Conservation (phyloP, 352 stramenopile genomes). For the Elongisporangium anandrum region DNA sequence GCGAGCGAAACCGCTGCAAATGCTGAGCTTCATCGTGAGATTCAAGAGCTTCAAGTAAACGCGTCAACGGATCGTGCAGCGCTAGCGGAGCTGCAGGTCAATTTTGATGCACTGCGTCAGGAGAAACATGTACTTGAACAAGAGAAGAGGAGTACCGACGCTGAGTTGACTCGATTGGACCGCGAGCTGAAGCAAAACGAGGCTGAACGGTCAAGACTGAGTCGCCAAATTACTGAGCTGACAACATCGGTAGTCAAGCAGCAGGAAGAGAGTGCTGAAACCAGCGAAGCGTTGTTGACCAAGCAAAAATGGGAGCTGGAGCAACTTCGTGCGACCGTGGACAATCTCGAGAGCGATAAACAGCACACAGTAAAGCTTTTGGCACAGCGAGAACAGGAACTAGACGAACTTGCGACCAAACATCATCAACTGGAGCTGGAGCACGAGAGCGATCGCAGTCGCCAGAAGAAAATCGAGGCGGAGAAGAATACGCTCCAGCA, state of each 20-base stretch:
- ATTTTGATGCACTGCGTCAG: constrained; percentile 17
- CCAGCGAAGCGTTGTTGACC: constrained; percentile 11
- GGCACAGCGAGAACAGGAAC: constrained; percentile 20
- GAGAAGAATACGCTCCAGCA: constrained; percentile 24
- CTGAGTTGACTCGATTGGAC: constrained; percentile 18
- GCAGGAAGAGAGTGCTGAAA: constrained; percentile 12
- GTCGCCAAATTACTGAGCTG: background rate
- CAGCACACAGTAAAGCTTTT: constrained; percentile 22
- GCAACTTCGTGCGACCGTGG: constrained; percentile 31
- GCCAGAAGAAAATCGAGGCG: constrained; percentile 26
- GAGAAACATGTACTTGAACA: constrained; percentile 19
- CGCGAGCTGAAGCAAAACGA: constrained; percentile 10
- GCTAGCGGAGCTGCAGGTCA: constrained; percentile 10
- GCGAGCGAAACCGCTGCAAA: background rate
- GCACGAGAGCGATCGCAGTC: constrained; percentile 18
- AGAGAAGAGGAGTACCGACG: constrained; percentile 9
- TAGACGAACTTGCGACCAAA: constrained; percentile 20
- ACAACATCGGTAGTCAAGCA: constrained; percentile 4
- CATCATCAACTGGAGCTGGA: constrained; percentile 25
- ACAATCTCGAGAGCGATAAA: constrained; percentile 34
- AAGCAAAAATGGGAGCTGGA: constrained; percentile 50
- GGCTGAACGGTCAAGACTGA: background rate
- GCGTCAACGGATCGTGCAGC: constrained; percentile 5
- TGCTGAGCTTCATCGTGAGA: background rate
- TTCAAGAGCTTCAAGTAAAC: constrained; percentile 4